Percentiles rank a stretch among this genome's conserved stretches.
phyloP scores from a whole-genome alignment of 768 basidiomycete species.

The Kwoniella mangroviensis region DNA sequence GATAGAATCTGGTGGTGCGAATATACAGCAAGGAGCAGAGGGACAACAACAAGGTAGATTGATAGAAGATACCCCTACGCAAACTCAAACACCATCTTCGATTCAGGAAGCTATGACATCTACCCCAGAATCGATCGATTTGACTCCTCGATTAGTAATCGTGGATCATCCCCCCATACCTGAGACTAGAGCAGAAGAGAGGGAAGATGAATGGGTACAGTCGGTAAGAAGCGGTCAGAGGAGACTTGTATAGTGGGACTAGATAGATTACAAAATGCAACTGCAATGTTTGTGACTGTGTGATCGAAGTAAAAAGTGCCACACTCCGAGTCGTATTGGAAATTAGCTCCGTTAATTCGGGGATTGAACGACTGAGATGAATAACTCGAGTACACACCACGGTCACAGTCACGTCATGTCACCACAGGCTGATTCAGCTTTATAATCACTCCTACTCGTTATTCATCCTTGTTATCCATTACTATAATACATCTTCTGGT shows the following conservation, averaged over 20 bases:
- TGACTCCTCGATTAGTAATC: slow-evolving; percentile 16
- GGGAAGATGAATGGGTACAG: slow-evolving; percentile 24
- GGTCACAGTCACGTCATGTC: slow-evolving; percentile 13
- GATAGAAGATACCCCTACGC: slow-evolving; percentile 2
- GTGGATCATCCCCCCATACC: slow-evolving; percentile 13
- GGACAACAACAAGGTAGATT: slow-evolving; percentile 8
- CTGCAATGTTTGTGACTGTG: not conserved
- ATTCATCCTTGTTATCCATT: not conserved
- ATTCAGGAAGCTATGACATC: slow-evolving; percentile 20
- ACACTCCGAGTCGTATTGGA: not conserved
- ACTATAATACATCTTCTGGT: slow-evolving; percentile 8
- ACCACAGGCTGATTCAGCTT: slow-evolving; percentile 11
- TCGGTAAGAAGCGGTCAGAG: slow-evolving; percentile 34
- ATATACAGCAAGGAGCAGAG: not conserved
- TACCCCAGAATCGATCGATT: slow-evolving; percentile 24
- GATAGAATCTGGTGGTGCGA: slow-evolving; percentile 17
- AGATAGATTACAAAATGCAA: not conserved
- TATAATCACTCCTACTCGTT: not conserved
- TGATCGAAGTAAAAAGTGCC: not conserved
- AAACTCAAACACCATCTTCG: not conserved
- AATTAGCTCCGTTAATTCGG: slow-evolving; percentile 4
- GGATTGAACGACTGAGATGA: not conserved
- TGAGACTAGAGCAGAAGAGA: not conserved
- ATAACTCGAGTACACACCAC: slow-evolving; percentile 3
- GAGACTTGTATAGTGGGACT: slow-evolving; percentile 31